Evolutionary conservation across 2,329 filamentous ascomycete genomes (phyloP).

Genomic region (Aspergillus transmontanensis): DNA sequence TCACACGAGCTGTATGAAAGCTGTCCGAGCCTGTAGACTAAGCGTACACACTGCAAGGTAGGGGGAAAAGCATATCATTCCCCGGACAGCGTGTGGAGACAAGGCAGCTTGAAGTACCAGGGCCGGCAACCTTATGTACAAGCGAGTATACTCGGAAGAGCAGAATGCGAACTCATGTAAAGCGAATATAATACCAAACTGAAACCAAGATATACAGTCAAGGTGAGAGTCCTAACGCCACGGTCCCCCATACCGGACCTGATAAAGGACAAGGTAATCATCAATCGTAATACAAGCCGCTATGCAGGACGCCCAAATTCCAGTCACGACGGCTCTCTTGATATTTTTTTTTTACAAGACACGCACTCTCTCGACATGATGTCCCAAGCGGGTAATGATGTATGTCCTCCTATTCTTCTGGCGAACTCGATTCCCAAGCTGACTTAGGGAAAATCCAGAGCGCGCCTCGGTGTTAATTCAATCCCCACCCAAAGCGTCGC

Average conservation of each 20-base stretch:
- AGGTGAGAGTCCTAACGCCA: conserved; percentile 26
- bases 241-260: conserved; percentile 12
- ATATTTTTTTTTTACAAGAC: neutral
- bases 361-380: neutral
- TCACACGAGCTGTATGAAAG: neutral
- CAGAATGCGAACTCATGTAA: conserved; percentile 1
- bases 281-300: conserved; percentile 18
- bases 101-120: neutral
- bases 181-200: conserved; percentile 7
- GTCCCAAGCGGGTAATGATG: neutral
- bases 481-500: neutral
- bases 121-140: conserved; percentile 13
- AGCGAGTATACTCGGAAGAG: conserved; percentile 5
- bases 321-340: neutral
- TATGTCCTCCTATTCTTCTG: neutral
- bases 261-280: conserved; percentile 11
- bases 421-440: neutral
- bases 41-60: neutral
- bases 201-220: conserved; percentile 16
- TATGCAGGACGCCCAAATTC: neutral
- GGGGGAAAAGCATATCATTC: neutral
- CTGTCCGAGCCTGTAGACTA: neutral
- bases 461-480: neutral
- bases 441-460: neutral
- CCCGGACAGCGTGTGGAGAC: neutral